Conservation (phyloP, 345 rosid species). For the Pelargonium nanum region DNA sequence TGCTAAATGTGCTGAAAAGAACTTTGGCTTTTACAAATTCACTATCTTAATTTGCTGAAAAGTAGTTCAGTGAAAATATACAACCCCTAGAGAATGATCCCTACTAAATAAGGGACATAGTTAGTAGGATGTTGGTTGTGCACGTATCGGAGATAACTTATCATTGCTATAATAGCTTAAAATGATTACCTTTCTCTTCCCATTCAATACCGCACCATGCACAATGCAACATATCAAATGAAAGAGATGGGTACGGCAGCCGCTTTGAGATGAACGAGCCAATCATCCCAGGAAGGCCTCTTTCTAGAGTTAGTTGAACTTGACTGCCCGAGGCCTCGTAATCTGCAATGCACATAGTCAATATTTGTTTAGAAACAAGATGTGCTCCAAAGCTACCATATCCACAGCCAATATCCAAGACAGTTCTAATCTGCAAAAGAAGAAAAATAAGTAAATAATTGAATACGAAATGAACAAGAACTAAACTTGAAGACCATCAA, state of each 20-base stretch:
- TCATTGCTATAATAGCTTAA: background rate
- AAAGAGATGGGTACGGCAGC: slow-evolving; percentile 91
- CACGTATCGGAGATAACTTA: background rate
- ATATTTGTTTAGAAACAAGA: slow-evolving; percentile 59
- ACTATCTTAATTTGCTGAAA: too few relatives aligned
- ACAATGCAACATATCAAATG: slow-evolving; percentile 98
- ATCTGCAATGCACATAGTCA: slow-evolving; percentile 93
- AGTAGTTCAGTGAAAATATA: too few relatives aligned
- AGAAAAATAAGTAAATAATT: background rate
- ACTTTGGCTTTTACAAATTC: too few relatives aligned
- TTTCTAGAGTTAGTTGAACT: slow-evolving; percentile 92
- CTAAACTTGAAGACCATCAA: too few relatives aligned
- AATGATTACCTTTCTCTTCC: slow-evolving; percentile 77
- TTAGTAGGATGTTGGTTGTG: too few relatives aligned
- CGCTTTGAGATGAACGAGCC: slow-evolving; percentile 67
- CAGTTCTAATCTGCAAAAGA: slow-evolving; percentile 68
- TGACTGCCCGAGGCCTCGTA: slow-evolving; percentile 96
- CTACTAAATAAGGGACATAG: too few relatives aligned
- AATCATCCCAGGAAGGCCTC: slow-evolving; percentile 98
- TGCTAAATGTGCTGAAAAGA: too few relatives aligned
- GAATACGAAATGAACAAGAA: too few relatives aligned
- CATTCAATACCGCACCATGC: slow-evolving; percentile 83
- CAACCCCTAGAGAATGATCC: too few relatives aligned
- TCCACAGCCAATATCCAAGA: slow-evolving; percentile 97
- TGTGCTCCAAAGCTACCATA: slow-evolving; percentile 99